Conservation (phyloP, 2,329 filamentous ascomycete species). For the Nigrospora sphaerica region DNA sequence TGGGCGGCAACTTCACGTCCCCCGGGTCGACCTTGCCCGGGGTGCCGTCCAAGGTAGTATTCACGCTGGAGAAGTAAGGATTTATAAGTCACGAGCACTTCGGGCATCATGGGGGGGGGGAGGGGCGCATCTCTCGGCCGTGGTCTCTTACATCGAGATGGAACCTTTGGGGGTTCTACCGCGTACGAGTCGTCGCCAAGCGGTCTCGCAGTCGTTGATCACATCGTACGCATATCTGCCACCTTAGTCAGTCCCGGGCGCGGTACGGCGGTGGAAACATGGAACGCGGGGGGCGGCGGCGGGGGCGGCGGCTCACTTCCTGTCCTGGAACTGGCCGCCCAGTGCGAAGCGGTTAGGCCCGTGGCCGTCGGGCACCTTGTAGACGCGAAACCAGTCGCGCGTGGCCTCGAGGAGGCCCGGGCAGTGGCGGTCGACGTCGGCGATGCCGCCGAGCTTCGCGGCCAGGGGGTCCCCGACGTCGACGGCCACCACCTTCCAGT, state of each 20-base stretch:
- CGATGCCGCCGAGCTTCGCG: constrained; percentile 88
- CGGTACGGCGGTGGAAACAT: neutral
- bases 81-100: too few species aligned
- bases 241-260: constrained; percentile 5
- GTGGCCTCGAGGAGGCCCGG: constrained; percentile 89
- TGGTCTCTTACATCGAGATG: constrained; percentile 64
- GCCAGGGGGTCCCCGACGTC: constrained; percentile 93
- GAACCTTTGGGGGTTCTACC: constrained; percentile 72
- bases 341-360: constrained; percentile 99
- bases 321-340: constrained; percentile 99
- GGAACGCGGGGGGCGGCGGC: too few species aligned
- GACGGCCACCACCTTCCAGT: constrained; percentile 99
- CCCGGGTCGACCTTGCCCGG: neutral
- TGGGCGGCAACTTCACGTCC: neutral
- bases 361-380: constrained; percentile 99
- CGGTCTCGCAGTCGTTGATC: constrained; percentile 85
- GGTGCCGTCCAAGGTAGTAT: neutral
- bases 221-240: constrained; percentile 80
- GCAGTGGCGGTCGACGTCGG: constrained; percentile 94
- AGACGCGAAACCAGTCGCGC: constrained; percentile 99
- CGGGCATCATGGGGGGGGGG: too few species aligned
- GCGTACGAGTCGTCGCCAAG: constrained; percentile 87
- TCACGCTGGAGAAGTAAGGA: neutral
- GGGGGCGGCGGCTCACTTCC: constrained; percentile 52
- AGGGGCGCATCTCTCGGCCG: too few species aligned